Base-by-base conservation (phyloP, 352 stramenopile genomes). In the Phytophthora aleatoria region DNA sequence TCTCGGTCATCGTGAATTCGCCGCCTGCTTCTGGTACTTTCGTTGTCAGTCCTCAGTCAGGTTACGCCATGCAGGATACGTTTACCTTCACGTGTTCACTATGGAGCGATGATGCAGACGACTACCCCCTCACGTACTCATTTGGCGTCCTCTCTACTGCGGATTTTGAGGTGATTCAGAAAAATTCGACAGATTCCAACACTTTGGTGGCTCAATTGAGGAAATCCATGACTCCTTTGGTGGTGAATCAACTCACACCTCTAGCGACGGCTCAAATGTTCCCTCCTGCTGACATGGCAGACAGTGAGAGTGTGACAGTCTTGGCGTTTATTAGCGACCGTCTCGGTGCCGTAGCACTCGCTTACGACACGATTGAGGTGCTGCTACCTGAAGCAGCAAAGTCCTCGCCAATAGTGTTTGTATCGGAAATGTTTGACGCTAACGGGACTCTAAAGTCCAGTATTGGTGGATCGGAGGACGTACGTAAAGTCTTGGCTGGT, bases 101-200 rank as follows among this genome's bases (percentile, higher is more conserved):
- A 26, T 94, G 85, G 85, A 89, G 76, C 1, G 85, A 94, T 47
- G 78, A 87, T 15, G 35, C 48, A 1, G 66, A 75, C 2, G 81
- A 92, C 41, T 62, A 90, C 27, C 83, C 85, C 16, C 56, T 94
- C 11, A 76, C 48, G 12, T 94, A 94, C 53, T 60, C 74, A 8
- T 94, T 91, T 45, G 76, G 79, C 1, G 71, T 83, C n/a, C 36
- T 91, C 10, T 38, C 76, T 3, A 71, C 71, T 0, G n/a, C 51
- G 1, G 27, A 42, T 5, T 87, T 89, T 16, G 48, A 74, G 0
- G 44, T 26, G 5, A 5, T 73, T 3, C 39, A 51, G 26, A 41
- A 50, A 7, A 53, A 47, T 10, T 13, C 64, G 13, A 39, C 47
- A 2, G 61, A 77, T 67, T 38, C 27, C 9, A 72, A 50, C 12